A percentile compares a stretch with the other conserved stretches of the same genome.
Conservation (phyloP, 495 filamentous ascomycete species). For the Hypoxylon crocopeplum region DNA sequence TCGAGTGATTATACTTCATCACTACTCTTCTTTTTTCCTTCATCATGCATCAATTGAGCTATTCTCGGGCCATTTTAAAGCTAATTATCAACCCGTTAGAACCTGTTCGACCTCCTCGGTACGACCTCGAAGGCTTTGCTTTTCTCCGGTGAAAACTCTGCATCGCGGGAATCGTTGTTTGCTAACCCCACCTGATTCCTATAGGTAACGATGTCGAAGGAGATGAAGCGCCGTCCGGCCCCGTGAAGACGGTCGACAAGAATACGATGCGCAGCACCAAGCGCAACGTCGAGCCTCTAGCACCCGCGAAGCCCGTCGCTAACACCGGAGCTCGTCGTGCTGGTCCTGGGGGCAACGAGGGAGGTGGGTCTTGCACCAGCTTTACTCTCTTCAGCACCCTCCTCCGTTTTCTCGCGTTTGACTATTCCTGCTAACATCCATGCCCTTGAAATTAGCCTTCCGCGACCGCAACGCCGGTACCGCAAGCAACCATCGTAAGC, state of each 20-base stretch:
- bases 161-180: slow-evolving; percentile 28
- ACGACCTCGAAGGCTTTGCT: slow-evolving; percentile 49
- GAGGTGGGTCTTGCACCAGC: slow-evolving; percentile 61
- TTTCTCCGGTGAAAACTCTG: slow-evolving; percentile 40
- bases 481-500: slow-evolving; percentile 81
- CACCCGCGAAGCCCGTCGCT: slow-evolving; percentile 56
- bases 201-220: slow-evolving; percentile 88
- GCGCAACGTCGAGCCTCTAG: slow-evolving; percentile 84
- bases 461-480: slow-evolving; percentile 87
- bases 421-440: slow-evolving; percentile 14
- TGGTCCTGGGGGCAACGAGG: slow-evolving; percentile 74
- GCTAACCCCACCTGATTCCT: slow-evolving; percentile 37
- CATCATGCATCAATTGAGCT: too few species aligned
- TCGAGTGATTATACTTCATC: too few species aligned
- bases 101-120: slow-evolving; percentile 91
- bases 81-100: slow-evolving; percentile 59
- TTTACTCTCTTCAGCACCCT: slow-evolving; percentile 1
- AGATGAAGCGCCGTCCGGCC: slow-evolving; percentile 77
- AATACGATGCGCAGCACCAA: slow-evolving; percentile 78
- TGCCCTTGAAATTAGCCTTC: slow-evolving; percentile 73
- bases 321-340: slow-evolving; percentile 61
- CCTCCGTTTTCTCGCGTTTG: neutral
- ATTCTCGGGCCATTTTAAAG: slow-evolving; percentile 2
- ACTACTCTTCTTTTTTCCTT: too few species aligned
- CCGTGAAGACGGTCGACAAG: slow-evolving; percentile 87